Evolutionary conservation across 331 rosid species (phyloP).

Genomic region (Ulmus americana): DNA sequence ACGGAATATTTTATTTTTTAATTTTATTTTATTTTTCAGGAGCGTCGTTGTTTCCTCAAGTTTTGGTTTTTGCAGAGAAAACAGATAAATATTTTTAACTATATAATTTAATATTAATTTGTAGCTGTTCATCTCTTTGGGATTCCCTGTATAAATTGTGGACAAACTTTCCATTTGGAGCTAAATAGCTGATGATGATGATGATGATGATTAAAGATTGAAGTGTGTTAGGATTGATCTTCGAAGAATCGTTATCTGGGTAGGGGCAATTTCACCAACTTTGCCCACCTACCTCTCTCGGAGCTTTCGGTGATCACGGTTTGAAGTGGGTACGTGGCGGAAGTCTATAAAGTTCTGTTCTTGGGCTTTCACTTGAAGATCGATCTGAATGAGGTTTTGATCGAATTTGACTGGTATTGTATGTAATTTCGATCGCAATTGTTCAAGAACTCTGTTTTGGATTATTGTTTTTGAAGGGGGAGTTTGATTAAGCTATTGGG

Average conservation of each 20-base stretch:
- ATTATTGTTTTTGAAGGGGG: conserved; percentile 12
- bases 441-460: conserved; percentile 15
- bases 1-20: neutral
- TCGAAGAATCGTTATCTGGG: conserved; percentile 36
- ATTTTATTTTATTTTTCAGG: neutral
- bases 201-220: conserved; percentile 13
- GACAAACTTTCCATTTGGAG: neutral
- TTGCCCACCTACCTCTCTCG: conserved; percentile 11
- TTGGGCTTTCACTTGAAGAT: conserved; percentile 8
- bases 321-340: conserved; percentile 35
- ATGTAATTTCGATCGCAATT: conserved; percentile 33
- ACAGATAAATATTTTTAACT: neutral
- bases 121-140: neutral
- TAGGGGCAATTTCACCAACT: conserved; percentile 9
- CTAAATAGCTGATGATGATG: conserved; percentile 14
- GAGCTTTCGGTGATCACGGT: conserved; percentile 34
- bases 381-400: conserved; percentile 26
- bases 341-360: conserved; percentile 20
- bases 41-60: too few species aligned
- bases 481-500: conserved; percentile 16
- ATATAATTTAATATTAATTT: neutral
- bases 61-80: too few species aligned
- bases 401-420: conserved; percentile 20
- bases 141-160: conserved; percentile 4
- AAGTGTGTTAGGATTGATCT: conserved; percentile 5